Conservation (phyloP, 2,329 filamentous ascomycete genomes). For the Teratosphaeria pseudoeucalypti region DNA sequence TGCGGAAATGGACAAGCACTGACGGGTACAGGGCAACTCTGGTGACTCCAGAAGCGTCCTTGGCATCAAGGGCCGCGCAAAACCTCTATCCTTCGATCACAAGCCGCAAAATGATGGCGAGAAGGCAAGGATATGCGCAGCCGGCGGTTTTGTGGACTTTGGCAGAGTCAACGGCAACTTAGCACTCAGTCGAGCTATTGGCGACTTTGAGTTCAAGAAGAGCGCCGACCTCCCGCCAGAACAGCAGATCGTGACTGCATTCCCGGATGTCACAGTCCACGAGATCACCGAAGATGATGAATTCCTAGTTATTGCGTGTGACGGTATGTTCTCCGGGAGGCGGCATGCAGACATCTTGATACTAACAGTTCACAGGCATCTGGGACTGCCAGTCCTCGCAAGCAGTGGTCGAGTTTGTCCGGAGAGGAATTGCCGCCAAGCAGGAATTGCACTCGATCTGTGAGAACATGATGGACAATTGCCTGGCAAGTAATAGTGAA, state of each 20-base stretch:
- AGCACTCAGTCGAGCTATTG: slow-evolving; percentile 90
- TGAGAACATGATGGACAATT: slow-evolving; percentile 99
- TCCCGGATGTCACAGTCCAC: slow-evolving; percentile 85
- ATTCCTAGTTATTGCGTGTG: slow-evolving; percentile 85
- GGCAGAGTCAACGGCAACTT: slow-evolving; percentile 97
- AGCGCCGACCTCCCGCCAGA: slow-evolving; percentile 94
- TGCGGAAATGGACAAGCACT: slow-evolving; percentile 1
- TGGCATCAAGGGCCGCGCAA: slow-evolving; percentile 92
- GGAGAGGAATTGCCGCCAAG: slow-evolving; percentile 90
- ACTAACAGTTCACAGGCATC: slow-evolving; percentile 56
- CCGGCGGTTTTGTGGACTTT: slow-evolving; percentile 96
- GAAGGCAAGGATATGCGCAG: slow-evolving; percentile 89
- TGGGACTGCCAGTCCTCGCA: slow-evolving; percentile 99
- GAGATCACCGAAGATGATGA: slow-evolving; percentile 89
- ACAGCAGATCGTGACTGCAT: slow-evolving; percentile 96
- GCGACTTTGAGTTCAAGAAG: slow-evolving; percentile 99
- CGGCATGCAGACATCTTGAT: too few species aligned
- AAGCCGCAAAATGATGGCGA: slow-evolving; percentile 98
- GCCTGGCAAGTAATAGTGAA: slow-evolving; percentile 92
- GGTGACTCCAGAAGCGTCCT: slow-evolving; percentile 92
- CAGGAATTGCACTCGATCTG: slow-evolving; percentile 91
- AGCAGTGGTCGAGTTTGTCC: slow-evolving; percentile 91
- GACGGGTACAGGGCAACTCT: slow-evolving; percentile 66
- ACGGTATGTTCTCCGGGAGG: slow-evolving; percentile 52
- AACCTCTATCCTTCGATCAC: slow-evolving; percentile 97